Evolutionary conservation across 1,139 yeast genomes (phyloP).

Genomic region (Sugiyamaella neomexicana): DNA sequence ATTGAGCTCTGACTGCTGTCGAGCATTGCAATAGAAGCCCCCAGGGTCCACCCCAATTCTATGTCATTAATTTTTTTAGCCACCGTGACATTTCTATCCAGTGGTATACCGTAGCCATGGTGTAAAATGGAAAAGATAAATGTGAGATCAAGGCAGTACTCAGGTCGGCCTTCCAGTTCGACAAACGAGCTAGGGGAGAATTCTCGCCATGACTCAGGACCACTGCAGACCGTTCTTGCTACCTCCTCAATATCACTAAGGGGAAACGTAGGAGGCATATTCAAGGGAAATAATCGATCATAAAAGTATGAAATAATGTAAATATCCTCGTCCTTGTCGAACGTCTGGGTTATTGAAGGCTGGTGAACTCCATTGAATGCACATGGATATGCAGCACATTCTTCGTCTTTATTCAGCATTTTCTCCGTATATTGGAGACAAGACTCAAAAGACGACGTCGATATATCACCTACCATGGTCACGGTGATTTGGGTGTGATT

Average conservation of each 20-base stretch:
- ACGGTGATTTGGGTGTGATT: conserved; percentile 43
- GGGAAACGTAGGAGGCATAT: conserved; percentile 80
- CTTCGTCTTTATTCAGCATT: conserved; percentile 72
- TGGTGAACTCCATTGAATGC: conserved; percentile 93
- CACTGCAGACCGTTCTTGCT: conserved; percentile 76
- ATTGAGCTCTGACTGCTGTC: conserved; percentile 32
- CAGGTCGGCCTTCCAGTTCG: conserved; percentile 69
- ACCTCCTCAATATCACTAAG: conserved; percentile 70
- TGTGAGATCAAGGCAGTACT: conserved; percentile 85
- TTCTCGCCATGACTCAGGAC: conserved; percentile 67
- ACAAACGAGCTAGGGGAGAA: conserved; percentile 54
- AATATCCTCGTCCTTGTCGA: conserved; percentile 65
- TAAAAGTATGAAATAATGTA: conserved; percentile 85
- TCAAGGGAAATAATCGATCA: conserved; percentile 84
- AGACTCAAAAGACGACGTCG: conserved; percentile 53
- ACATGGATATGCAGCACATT: conserved; percentile 72
- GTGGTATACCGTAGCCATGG: conserved; percentile 91
- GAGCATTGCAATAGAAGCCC: conserved; percentile 83
- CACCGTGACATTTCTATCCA: conserved; percentile 75
- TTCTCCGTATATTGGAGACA: conserved; percentile 78
- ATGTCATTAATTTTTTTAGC: conserved; percentile 78
- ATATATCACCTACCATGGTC: conserved; percentile 68
- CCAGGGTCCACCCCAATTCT: conserved; percentile 93
- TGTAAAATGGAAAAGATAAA: conserved; percentile 83
- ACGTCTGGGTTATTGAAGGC: conserved; percentile 81